Conservation (phyloP, 2,329 filamentous ascomycete species). For the Trichoderma gracile region DNA sequence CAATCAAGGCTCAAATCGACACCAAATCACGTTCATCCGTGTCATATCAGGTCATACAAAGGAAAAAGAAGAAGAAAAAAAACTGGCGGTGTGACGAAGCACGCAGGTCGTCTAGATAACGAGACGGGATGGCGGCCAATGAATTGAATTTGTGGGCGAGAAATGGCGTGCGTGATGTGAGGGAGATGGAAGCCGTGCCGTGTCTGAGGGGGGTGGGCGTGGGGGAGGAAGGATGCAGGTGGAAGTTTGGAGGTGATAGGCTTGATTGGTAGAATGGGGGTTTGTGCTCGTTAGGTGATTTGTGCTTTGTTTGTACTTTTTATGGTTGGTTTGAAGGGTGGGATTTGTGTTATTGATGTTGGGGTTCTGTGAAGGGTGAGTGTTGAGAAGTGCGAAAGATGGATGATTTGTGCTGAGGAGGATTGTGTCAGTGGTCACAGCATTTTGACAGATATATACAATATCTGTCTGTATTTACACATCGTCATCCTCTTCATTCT, state of each 20-base stretch:
- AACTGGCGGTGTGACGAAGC: slow-evolving; percentile 17
- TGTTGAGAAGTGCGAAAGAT: background rate
- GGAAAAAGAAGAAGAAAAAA: too few relatives aligned
- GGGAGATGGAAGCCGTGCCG: background rate
- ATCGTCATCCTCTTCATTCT: background rate
- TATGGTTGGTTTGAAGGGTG: background rate
- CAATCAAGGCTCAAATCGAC: background rate
- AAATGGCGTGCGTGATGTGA: background rate
- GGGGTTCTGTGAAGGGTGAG: background rate
- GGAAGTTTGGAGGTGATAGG: background rate
- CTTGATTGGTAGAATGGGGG: background rate
- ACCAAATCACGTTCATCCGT: background rate
- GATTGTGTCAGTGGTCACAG: background rate
- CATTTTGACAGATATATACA: background rate
- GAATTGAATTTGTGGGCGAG: background rate
- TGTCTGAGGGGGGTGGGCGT: background rate
- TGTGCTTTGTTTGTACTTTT: background rate
- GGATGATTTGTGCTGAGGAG: background rate
- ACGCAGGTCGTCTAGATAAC: background rate
- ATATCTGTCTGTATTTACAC: background rate
- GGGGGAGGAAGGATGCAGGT: background rate
- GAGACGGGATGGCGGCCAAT: background rate
- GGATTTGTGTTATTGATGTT: too few relatives aligned
- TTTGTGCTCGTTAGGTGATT: background rate
- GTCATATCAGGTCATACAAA: background rate